Evolutionary conservation across 352 stramenopile species (phyloP).

Genomic region (Globisporangium alternatum): DNA sequence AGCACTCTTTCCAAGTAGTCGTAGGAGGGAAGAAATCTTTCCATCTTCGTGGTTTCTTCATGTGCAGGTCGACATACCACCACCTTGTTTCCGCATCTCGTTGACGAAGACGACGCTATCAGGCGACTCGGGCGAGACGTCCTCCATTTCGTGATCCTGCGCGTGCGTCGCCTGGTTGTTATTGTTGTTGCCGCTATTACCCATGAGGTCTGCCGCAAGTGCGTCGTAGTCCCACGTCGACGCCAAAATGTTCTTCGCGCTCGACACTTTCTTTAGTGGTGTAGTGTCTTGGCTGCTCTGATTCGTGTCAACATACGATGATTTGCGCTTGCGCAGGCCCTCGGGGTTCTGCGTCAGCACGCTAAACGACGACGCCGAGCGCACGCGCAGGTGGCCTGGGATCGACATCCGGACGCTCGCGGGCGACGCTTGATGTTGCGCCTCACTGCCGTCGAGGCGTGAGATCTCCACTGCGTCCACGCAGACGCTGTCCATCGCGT

Average conservation of each 20-base stretch:
- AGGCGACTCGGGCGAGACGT: conserved; percentile 27
- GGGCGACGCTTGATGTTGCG: conserved; percentile 3
- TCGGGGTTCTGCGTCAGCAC: conserved; percentile 64
- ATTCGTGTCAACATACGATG: conserved; percentile 45
- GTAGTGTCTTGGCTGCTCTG: conserved; percentile 15
- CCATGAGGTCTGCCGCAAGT: neutral
- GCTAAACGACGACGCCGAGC: conserved; percentile 44
- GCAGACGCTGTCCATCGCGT: conserved; percentile 28
- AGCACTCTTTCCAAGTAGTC: neutral
- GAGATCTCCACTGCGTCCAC: conserved; percentile 67
- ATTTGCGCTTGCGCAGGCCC: conserved; percentile 77
- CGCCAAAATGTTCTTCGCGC: conserved; percentile 57
- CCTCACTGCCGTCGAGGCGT: conserved; percentile 20
- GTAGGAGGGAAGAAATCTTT: neutral
- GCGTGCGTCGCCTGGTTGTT: conserved; percentile 9
- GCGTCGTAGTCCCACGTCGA: conserved; percentile 18
- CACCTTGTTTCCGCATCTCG: conserved; percentile 10
- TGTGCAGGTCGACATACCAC: conserved; percentile 1
- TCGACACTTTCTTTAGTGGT: conserved; percentile 68
- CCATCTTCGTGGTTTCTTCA: neutral
- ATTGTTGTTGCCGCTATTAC: neutral
- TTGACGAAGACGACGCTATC: conserved; percentile 25
- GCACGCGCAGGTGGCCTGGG: conserved; percentile 46
- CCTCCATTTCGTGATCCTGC: conserved; percentile 50
- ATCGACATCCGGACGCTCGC: conserved; percentile 46